Conservation (phyloP, 176 grass and related monocot species). For the Oryza nivara region DNA sequence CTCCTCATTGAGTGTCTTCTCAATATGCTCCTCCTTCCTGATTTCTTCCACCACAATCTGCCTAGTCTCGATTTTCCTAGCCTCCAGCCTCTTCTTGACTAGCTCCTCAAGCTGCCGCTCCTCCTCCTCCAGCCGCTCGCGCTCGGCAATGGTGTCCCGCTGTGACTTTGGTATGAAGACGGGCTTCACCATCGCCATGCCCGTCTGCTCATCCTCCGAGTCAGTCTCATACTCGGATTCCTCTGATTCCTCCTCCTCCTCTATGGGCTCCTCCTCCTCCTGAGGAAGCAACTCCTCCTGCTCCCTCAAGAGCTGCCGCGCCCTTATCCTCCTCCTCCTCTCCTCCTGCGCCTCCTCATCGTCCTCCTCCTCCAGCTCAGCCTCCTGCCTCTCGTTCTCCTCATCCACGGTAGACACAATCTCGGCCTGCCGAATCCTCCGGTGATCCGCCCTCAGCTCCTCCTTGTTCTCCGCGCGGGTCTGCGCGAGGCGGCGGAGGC, state of each 20-base stretch:
- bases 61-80: conserved; percentile 73
- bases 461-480: conserved; percentile 72
- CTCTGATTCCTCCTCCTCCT: conserved; percentile 72
- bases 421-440: conserved; percentile 83
- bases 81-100: conserved; percentile 77
- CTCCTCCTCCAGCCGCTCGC: conserved; percentile 86
- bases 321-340: conserved; percentile 75
- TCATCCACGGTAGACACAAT: conserved; percentile 73
- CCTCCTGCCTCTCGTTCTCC: conserved; percentile 70
- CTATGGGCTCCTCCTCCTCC: conserved; percentile 71
- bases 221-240: conserved; percentile 96
- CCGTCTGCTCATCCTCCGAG: conserved; percentile 85
- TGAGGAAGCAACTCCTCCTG: conserved; percentile 85
- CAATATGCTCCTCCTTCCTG: conserved; percentile 71
- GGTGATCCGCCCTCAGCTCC: conserved; percentile 83
- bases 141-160: conserved; percentile 89
- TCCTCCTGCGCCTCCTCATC: conserved; percentile 89
- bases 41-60: conserved; percentile 96
- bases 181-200: conserved; percentile 86
- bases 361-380: conserved; percentile 77
- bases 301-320: conserved; percentile 61
- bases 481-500: conserved; percentile 73
- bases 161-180: conserved; percentile 92
- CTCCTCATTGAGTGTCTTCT: conserved; percentile 79
- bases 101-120: conserved; percentile 84